Evolutionary conservation across 306 rosid genomes (phyloP).

Genomic region (Prunus mira): DNA sequence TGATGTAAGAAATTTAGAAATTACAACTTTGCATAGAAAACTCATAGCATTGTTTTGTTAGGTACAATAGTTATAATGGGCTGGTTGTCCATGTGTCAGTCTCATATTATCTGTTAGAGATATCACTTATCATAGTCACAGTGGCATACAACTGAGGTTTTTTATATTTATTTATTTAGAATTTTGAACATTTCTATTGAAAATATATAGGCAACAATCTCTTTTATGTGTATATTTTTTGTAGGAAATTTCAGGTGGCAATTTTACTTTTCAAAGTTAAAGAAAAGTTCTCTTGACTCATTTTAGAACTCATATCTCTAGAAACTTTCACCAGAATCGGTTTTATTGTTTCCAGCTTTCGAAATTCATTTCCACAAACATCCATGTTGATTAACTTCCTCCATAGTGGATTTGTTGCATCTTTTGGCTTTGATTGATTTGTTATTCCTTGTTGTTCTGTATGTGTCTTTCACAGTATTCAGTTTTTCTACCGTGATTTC

Average conservation of each 20-base stretch:
- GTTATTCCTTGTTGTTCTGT: too few species aligned
- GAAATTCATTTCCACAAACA: background rate
- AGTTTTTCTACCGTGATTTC: too few species aligned
- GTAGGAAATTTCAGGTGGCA: background rate
- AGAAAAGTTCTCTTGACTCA: background rate
- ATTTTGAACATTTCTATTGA: background rate
- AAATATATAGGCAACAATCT: background rate
- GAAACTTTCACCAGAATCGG: background rate
- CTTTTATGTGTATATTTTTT: background rate
- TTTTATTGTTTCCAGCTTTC: background rate
- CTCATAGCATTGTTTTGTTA: background rate
- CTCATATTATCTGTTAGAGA: background rate
- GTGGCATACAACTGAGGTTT: background rate
- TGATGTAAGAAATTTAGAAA: background rate
- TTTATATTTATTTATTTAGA: background rate
- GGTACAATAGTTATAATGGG: background rate
- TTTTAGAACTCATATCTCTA: background rate
- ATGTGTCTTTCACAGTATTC: too few species aligned
- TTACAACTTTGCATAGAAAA: background rate
- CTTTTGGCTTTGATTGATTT: too few species aligned
- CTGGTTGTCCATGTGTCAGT: background rate
- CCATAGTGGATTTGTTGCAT: background rate
- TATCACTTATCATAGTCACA: background rate
- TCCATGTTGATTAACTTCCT: background rate
- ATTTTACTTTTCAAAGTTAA: background rate